phyloP scores from a whole-genome alignment of 1,284 basidiomycete genomes.

The Heterobasidion parviporum region DNA sequence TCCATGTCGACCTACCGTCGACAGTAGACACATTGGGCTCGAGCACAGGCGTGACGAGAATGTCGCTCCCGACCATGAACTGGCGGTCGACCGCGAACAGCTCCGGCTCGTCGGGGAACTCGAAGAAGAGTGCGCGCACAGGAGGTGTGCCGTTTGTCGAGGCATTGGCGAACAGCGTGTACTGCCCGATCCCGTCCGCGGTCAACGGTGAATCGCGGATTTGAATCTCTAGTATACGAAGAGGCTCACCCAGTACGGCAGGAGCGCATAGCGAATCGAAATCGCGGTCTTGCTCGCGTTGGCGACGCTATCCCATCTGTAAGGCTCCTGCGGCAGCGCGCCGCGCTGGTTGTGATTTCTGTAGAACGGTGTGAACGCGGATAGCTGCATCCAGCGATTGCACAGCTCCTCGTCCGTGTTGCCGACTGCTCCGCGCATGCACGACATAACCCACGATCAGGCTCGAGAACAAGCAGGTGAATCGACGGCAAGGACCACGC shows the following conservation, averaged over 20 bases:
- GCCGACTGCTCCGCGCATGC: constrained; percentile 28
- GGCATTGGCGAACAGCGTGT: constrained; percentile 68
- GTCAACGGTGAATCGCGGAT: constrained; percentile 1
- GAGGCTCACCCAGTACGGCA: constrained; percentile 64
- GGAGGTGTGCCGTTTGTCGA: constrained; percentile 58
- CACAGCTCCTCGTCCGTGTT: constrained; percentile 79
- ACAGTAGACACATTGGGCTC: constrained; percentile 48
- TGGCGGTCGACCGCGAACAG: constrained; percentile 59
- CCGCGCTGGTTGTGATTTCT: constrained; percentile 59
- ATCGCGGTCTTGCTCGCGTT: constrained; percentile 68
- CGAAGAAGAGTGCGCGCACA: constrained; percentile 67
- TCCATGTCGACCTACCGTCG: constrained; percentile 27
- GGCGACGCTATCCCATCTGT: constrained; percentile 68
- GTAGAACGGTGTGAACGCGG: constrained; percentile 70
- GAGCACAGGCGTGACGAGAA: constrained; percentile 71
- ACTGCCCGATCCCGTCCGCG: constrained; percentile 27
- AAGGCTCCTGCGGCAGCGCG: constrained; percentile 65
- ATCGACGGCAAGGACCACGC: constrained; percentile 10
- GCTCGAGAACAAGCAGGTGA: background rate
- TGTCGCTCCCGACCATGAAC: constrained; percentile 60
- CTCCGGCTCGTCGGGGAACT: constrained; percentile 65
- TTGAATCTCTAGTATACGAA: background rate
- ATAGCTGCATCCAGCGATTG: constrained; percentile 75
- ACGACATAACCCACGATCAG: background rate
- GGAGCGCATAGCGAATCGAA: constrained; percentile 51